These are phyloP conservation scores for Neocatenulostroma microsporum DNA, from an alignment of 2,329 filamentous ascomycete species.

Conservation along the genomic window DNA sequence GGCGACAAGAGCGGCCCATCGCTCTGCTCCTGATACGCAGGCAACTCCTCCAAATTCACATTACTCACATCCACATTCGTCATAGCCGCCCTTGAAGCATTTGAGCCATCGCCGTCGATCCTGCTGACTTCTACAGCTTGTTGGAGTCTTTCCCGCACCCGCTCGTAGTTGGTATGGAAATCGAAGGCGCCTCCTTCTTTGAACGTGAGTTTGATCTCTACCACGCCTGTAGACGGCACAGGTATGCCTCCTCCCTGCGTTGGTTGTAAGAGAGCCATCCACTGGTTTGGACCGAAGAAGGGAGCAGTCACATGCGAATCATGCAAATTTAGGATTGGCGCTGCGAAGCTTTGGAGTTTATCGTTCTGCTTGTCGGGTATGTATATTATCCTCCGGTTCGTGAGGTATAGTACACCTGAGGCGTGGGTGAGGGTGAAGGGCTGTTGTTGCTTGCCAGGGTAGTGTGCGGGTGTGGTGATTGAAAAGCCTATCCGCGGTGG, in stretches of 20 bases:
- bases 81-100: conserved; percentile 30
- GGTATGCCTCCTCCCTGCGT: conserved; percentile 79
- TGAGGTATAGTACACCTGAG: conserved; percentile 21
- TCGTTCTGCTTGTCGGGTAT: conserved; percentile 63
- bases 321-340: conserved; percentile 76
- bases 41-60: conserved; percentile 77
- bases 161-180: conserved; percentile 74
- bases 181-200: conserved; percentile 93
- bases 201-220: conserved; percentile 82
- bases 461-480: conserved; percentile 47
- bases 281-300: conserved; percentile 88
- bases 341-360: conserved; percentile 76
- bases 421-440: conserved; percentile 24
- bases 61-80: conserved; percentile 50
- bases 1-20: conserved; percentile 28
- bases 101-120: conserved; percentile 16
- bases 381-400: conserved; percentile 65
- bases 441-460: conserved; percentile 53
- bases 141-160: conserved; percentile 72
- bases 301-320: conserved; percentile 81
- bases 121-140: conserved; percentile 70
- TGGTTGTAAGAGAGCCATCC: conserved; percentile 72
- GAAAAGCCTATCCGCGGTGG: conserved; percentile 70
- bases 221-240: conserved; percentile 56
- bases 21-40: conserved; percentile 66